Conservation (phyloP, 352 stramenopile genomes). For the Phytophthora sp. region DNA sequence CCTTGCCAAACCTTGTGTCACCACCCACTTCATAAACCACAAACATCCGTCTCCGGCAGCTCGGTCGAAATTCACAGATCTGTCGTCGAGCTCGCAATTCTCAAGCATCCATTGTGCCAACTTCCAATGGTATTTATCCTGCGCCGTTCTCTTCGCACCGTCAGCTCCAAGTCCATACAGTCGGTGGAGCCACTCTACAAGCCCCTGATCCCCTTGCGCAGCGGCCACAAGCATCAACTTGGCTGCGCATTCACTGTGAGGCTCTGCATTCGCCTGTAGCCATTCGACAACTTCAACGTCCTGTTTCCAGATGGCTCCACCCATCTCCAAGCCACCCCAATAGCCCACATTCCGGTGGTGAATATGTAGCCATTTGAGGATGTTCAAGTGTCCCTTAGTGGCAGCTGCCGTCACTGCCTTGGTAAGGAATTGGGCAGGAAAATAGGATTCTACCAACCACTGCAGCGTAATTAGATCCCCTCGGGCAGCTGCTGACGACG, state of each 20-base stretch:
- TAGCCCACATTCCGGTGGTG: conserved; percentile 12
- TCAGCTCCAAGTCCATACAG: conserved; percentile 9
- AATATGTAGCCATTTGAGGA: conserved; percentile 24
- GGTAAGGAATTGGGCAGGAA: conserved; percentile 20
- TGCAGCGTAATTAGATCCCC: conserved; percentile 22
- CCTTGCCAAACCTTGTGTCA: not conserved
- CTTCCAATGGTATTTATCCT: conserved; percentile 17
- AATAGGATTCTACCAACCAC: conserved; percentile 25
- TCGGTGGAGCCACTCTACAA: conserved; percentile 15
- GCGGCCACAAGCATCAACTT: conserved; percentile 20
- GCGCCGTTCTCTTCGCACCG: conserved; percentile 10
- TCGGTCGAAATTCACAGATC: conserved; percentile 21
- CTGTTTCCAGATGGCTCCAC: conserved; percentile 11
- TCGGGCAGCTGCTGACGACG: conserved; percentile 4
- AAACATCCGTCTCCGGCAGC: conserved; percentile 16
- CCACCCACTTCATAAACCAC: conserved; percentile 23
- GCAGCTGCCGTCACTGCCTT: conserved; percentile 17
- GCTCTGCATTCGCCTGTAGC: conserved; percentile 12
- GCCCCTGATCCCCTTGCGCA: conserved; percentile 11
- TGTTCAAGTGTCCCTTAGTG: conserved; percentile 15
- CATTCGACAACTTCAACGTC: conserved; percentile 9
- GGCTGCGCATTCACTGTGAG: conserved; percentile 10
- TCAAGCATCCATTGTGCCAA: conserved; percentile 12
- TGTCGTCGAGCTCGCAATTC: conserved; percentile 22
- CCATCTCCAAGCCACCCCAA: conserved; percentile 17